Base-by-base conservation (phyloP, 1,284 basidiomycete genomes). In the Heliocybe sulcata region DNA sequence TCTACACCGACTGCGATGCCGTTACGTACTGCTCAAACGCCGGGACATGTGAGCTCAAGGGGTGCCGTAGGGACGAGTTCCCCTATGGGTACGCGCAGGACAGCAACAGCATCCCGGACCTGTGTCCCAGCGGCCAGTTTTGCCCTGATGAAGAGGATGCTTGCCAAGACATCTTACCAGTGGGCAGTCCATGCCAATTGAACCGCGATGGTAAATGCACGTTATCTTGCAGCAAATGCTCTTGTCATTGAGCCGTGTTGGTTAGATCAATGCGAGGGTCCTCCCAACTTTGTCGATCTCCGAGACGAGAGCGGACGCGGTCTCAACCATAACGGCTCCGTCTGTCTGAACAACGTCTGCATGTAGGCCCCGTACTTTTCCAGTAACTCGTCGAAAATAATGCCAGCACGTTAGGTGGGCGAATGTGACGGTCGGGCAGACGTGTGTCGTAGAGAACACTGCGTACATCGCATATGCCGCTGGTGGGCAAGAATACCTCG, bases 61-160 rank as follows among this genome's bases (percentile, higher is more conserved):
- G 82, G 6, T 95, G 91, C 69, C 77, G 92, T 59, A 80, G 69
- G 57, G 90, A 94, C 66, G 82, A 87, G 54, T 92, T 77, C 64
- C 87, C 87, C 0, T 87, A 89, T 64, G 87, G 87, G 27, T 90
- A 84, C 63, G 23, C 61, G 10, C 63, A 70, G 54, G 65, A 64
- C 54, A 63, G 68, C 55, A 61, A 70, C 50, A 59, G 71, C 33
- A 63, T 90, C 26, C 91, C 91, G 1, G 70, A 75, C 6, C 75
- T 82, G 58, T 94, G 92, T 64, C 67, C 70, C 2, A 60, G 63
- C 19, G 84, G 81, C 23, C 64, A 76, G 59, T 93, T 92, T 70
- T 95, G 92, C 69, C 92, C 92, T 1, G 92, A 95, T 64, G 92
- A 94, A 69, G 82, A 81, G 59, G 83, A 86, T 62, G 72, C 69